Percentiles rank a stretch among this genome's conserved stretches.
Evolutionary conservation across 257 asterid species (phyloP).

Genomic region (Solanum etuberosum): DNA sequence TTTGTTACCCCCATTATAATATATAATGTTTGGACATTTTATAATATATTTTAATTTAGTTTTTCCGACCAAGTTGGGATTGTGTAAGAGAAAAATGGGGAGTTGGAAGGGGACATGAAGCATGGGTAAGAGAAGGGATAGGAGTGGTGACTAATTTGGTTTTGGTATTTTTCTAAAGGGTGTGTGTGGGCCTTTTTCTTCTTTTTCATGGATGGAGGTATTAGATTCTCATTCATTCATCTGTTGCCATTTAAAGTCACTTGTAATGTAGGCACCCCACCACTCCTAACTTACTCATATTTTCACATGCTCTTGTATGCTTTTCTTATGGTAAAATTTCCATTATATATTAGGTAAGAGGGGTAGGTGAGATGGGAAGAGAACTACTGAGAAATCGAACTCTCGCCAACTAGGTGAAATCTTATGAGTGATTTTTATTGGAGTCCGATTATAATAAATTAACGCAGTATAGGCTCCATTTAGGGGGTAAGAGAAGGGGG

Average conservation of each 20-base stretch:
- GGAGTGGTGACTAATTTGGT: slow-evolving; percentile 3
- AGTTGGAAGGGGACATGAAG: slow-evolving; percentile 2
- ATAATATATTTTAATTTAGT: not conserved
- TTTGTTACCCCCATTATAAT: not conserved
- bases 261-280: not conserved
- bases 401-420: not conserved
- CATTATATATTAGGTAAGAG: not conserved
- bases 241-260: not conserved
- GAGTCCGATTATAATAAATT: not conserved
- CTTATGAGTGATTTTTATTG: too few species aligned
- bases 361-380: not conserved
- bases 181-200: not conserved
- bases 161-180: not conserved
- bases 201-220: not conserved
- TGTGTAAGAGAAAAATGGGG: not conserved
- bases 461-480: not conserved
- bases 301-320: not conserved
- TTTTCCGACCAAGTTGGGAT: not conserved
- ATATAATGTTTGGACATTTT: not conserved
- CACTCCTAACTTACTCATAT: not conserved
- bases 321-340: not conserved
- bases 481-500: not conserved
- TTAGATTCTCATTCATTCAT: not conserved
- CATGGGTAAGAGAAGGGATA: not conserved
- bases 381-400: not conserved